Conservation (phyloP, 768 basidiomycete species). For the Kwoniella dejecticola region DNA sequence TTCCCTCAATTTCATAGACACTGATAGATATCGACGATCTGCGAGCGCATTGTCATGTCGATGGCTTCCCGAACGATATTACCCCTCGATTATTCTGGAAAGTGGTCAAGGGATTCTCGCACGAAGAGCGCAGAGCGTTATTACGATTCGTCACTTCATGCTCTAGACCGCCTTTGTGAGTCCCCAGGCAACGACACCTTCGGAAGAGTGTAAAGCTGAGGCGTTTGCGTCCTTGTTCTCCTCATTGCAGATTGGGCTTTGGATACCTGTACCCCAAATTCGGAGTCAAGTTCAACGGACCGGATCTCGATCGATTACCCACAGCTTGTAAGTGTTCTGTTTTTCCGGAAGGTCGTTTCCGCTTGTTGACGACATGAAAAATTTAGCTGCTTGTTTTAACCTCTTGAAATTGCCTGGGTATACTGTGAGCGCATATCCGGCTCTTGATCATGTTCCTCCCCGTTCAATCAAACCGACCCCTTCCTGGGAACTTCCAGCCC, state of each 20-base stretch:
- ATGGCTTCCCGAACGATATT: slow-evolving; percentile 76
- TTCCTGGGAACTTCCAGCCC: too few species aligned
- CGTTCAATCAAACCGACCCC: too few species aligned
- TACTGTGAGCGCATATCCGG: slow-evolving; percentile 23
- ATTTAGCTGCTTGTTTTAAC: slow-evolving; percentile 89
- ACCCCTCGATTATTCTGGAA: slow-evolving; percentile 84
- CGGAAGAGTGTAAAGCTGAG: background rate
- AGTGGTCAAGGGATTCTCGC: slow-evolving; percentile 75
- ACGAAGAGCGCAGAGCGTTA: slow-evolving; percentile 74
- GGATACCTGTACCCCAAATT: slow-evolving; percentile 74
- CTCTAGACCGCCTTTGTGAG: slow-evolving; percentile 79
- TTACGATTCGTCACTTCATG: slow-evolving; percentile 92
- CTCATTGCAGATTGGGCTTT: slow-evolving; percentile 49
- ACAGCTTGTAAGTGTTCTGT: slow-evolving; percentile 41
- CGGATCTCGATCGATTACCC: slow-evolving; percentile 60
- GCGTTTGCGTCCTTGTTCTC: background rate
- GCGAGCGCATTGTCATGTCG: slow-evolving; percentile 67
- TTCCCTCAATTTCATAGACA: slow-evolving; percentile 47
- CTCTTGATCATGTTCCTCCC: too few species aligned
- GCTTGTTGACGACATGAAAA: too few species aligned
- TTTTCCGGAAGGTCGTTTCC: background rate
- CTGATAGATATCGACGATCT: slow-evolving; percentile 84
- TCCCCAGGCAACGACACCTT: too few species aligned
- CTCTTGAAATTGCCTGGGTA: slow-evolving; percentile 70
- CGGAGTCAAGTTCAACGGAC: slow-evolving; percentile 77